Evolutionary conservation across 2,329 filamentous ascomycete genomes (phyloP).

Genomic region (Xylaria arbuscula): DNA sequence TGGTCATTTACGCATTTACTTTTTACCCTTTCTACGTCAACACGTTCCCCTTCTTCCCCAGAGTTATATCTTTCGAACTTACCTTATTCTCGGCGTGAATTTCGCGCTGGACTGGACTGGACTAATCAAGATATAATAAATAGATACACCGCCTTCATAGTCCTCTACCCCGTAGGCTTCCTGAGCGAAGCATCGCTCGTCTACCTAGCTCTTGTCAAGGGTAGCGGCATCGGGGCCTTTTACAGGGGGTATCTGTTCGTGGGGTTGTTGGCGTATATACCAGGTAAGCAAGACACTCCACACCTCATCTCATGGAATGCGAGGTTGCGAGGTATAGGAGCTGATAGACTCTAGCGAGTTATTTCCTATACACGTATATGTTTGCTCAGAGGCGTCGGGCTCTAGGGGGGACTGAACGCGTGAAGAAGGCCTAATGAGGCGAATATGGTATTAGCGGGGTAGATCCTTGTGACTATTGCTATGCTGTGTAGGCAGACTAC

Average conservation of each 20-base stretch:
- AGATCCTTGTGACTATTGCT: neutral
- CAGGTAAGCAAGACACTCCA: too few relatives aligned
- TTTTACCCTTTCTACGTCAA: neutral
- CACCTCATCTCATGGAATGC: neutral
- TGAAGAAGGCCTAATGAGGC: neutral
- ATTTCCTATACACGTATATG: constrained; percentile 36
- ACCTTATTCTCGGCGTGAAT: neutral
- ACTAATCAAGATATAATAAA: neutral
- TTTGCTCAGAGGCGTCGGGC: constrained; percentile 31
- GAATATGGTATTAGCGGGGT: neutral
- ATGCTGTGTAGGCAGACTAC: neutral
- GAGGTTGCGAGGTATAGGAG: neutral
- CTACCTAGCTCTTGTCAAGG: constrained; percentile 48
- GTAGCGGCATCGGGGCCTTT: constrained; percentile 12
- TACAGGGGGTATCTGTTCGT: constrained; percentile 30
- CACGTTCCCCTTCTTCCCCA: neutral
- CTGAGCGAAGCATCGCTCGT: constrained; percentile 71
- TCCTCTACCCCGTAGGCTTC: constrained; percentile 75
- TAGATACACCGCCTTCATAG: constrained; percentile 72
- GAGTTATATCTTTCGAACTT: neutral
- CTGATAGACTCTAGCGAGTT: constrained; percentile 28
- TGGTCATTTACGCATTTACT: neutral
- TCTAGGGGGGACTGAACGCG: neutral
- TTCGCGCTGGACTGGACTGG: neutral
- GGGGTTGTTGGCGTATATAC: constrained; percentile 33